A percentile compares a stretch with the other conserved stretches of the same genome.
These are phyloP conservation scores for Fusarium bactridioides DNA, from an alignment of 2,329 filamentous ascomycete genomes.

Conservation along the genomic window DNA sequence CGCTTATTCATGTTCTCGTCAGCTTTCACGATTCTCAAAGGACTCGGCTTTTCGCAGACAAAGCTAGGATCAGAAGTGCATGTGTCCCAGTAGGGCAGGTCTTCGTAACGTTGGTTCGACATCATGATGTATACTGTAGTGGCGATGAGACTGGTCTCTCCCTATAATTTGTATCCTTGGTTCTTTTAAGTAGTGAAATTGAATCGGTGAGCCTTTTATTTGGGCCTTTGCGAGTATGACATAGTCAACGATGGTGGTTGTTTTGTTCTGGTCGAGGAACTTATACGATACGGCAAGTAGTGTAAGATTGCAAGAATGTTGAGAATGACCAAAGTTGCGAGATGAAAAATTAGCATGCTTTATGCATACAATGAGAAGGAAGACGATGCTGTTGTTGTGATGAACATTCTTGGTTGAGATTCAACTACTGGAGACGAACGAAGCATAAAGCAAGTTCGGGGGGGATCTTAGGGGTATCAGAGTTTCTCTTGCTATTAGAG, in stretches of 20 bases:
- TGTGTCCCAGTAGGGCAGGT: slow-evolving; percentile 44
- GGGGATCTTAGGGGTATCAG: slow-evolving; percentile 24
- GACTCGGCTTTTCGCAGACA: slow-evolving; percentile 49
- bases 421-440: not conserved
- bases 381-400: not conserved
- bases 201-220: not conserved
- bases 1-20: not conserved
- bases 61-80: slow-evolving; percentile 36
- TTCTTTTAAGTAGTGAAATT: not conserved
- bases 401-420: not conserved
- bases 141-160: not conserved
- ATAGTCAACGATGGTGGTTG: not conserved
- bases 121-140: slow-evolving; percentile 39
- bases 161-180: not conserved
- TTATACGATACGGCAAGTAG: not conserved
- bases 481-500: slow-evolving; percentile 24
- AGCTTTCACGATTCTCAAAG: slow-evolving; percentile 60
- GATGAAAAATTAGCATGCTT: not conserved
- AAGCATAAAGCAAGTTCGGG: not conserved
- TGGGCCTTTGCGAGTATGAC: not conserved
- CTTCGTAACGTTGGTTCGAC: slow-evolving; percentile 44
- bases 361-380: not conserved
- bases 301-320: not conserved
- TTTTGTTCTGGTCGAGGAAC: not conserved
- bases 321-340: not conserved